A percentile compares a stretch with the other conserved stretches of the same genome.
Conservation (phyloP, 352 stramenopile species). For the Phytophthora sp. region DNA sequence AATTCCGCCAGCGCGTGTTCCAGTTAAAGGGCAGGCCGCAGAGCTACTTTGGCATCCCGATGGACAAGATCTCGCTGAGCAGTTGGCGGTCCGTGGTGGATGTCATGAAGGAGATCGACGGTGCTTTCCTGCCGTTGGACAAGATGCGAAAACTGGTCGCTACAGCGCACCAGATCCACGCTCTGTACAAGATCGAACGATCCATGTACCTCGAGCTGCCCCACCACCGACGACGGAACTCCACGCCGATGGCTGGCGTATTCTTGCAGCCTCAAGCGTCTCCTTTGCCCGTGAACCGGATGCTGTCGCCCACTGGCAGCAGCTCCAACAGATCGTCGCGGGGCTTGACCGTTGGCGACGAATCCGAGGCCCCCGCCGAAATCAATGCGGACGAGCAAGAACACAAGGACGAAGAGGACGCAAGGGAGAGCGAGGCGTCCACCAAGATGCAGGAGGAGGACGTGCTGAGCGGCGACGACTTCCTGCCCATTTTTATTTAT, state of each 20-base stretch:
- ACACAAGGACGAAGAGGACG: slow-evolving; percentile 10
- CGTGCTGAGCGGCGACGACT: slow-evolving; percentile 85
- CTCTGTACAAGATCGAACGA: slow-evolving; percentile 68
- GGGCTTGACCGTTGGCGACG: slow-evolving; percentile 35
- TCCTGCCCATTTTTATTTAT: slow-evolving; percentile 91
- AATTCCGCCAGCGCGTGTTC: slow-evolving; percentile 72
- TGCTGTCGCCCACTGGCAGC: slow-evolving; percentile 34
- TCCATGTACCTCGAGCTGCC: slow-evolving; percentile 50
- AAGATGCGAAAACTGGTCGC: slow-evolving; percentile 86
- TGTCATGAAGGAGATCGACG: slow-evolving; percentile 82
- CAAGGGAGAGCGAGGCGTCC: slow-evolving; percentile 14
- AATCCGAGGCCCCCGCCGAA: slow-evolving; percentile 25
- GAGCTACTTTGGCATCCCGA: slow-evolving; percentile 82
- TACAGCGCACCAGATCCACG: slow-evolving; percentile 76
- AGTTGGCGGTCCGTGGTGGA: slow-evolving; percentile 80
- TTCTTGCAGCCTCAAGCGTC: slow-evolving; percentile 26
- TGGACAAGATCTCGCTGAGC: slow-evolving; percentile 80
- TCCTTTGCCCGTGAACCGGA: slow-evolving; percentile 23
- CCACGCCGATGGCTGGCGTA: slow-evolving; percentile 39
- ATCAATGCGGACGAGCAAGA: slow-evolving; percentile 17
- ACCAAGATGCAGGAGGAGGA: slow-evolving; percentile 53
- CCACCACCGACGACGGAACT: slow-evolving; percentile 48
- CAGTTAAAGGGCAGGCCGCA: slow-evolving; percentile 76
- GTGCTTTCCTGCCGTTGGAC: slow-evolving; percentile 79
- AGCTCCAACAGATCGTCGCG: slow-evolving; percentile 34